Evolutionary conservation across 2,329 filamentous ascomycete species (phyloP), one percentile per base, ranked within the genome.

Genomic region (Pseudonectria buxi): DNA sequence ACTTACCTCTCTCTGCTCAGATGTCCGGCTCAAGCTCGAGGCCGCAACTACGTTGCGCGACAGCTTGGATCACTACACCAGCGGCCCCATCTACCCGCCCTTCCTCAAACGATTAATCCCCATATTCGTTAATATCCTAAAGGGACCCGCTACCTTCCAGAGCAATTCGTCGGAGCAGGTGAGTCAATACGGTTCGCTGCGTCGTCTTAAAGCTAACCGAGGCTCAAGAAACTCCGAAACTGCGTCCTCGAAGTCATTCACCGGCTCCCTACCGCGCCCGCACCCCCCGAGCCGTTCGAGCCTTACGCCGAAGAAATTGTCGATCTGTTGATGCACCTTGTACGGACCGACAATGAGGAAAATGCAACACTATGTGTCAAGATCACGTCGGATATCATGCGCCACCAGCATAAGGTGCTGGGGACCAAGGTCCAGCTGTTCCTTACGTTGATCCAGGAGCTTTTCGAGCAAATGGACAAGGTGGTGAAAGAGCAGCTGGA

Each of bases 291-390:
- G 51, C 79, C 79, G 1, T 81, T 95, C 63, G 89, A 96, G 58
- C 84, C 82, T 1, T 94, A 90, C 61, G 89, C 90, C 26, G 76
- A 81, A 46, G 86, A 94, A 56, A 81, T 94, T 41, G 86, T 95
- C 40, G 89, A 95, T 56, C 73, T 94, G 47, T 73, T 96, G 44
- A 90, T 96, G 80, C 76, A 78, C 36, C 68, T 98, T 39, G 88
- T 96, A 40, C 81, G 83, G 49, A 83, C 79, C 28, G 92, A 99
- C 62, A 98, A 98, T 53, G 92, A 99, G 64, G 92, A 99, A 45
- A 99, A 98, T 71, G 92, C 90, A 3, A 87, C 94, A n/a, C 68
- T 98, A 44, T 95, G 90, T 58, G 87, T 99, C 65, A 98, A 98
- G 70, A 94, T 90, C 11, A 87, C 94, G 33, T 95, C 95, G 69